Evolutionary conservation across 768 basidiomycete species (phyloP).

Genomic region (Podaxis pistillaris): DNA sequence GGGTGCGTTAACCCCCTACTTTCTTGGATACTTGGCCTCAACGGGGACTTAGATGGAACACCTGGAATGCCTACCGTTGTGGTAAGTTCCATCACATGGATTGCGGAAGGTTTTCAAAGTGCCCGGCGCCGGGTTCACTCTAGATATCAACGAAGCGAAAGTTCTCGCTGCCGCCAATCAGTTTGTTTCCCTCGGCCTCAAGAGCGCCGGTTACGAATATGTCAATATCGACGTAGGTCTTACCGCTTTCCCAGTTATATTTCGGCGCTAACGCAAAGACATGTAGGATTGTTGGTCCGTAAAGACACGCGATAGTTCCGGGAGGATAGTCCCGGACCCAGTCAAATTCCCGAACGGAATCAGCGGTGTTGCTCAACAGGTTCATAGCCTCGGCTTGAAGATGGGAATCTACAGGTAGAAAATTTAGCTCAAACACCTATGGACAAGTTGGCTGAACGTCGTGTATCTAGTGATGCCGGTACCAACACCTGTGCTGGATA

Average conservation of each 20-base stretch:
- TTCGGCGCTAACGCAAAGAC: background rate
- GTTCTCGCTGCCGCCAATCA: constrained; percentile 45
- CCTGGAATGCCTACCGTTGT: constrained; percentile 51
- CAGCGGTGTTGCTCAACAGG: constrained; percentile 37
- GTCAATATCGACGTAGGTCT: constrained; percentile 48
- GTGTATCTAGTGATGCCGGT: constrained; percentile 45
- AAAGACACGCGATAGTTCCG: constrained; percentile 37
- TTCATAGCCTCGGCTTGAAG: constrained; percentile 48
- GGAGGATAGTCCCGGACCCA: constrained; percentile 47
- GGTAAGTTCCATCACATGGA: background rate
- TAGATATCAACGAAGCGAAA: constrained; percentile 45
- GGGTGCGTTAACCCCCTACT: constrained; percentile 28
- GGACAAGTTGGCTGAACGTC: background rate
- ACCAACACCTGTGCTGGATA: constrained; percentile 51
- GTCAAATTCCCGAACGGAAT: constrained; percentile 55
- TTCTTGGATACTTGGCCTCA: background rate
- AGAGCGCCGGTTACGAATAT: constrained; percentile 48
- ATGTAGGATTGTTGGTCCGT: constrained; percentile 49
- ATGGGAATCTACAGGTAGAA: constrained; percentile 50
- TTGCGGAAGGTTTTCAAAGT: background rate
- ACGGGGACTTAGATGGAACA: constrained; percentile 42
- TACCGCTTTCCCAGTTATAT: background rate
- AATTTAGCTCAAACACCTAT: background rate
- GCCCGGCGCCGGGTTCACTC: background rate
- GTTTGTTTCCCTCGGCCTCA: constrained; percentile 45